phyloP scores from a whole-genome alignment of 2,329 filamentous ascomycete species.

The Aspergillus neotritici region DNA sequence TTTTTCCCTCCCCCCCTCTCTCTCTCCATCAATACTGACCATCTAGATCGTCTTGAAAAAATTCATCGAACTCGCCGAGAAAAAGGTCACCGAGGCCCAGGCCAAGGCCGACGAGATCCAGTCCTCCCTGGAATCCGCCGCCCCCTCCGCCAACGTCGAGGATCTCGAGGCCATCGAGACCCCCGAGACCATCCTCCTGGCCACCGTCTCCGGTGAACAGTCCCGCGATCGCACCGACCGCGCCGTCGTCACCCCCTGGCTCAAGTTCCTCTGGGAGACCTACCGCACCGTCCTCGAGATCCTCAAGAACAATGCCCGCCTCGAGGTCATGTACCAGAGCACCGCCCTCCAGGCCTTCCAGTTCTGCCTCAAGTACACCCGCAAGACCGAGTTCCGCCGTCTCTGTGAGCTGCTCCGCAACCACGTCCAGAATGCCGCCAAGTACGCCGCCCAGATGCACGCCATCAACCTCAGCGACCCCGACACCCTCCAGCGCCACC shows the following conservation, averaged over 20 bases:
- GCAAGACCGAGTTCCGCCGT: slow-evolving; percentile 98
- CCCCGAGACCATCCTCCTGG: slow-evolving; percentile 93
- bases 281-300: slow-evolving; percentile 98
- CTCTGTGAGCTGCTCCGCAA: slow-evolving; percentile 97
- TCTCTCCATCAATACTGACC: no score
- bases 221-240: slow-evolving; percentile 95
- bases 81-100: slow-evolving; percentile 94
- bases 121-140: slow-evolving; percentile 71
- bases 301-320: slow-evolving; percentile 94
- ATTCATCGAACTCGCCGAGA: slow-evolving; percentile 94
- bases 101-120: slow-evolving; percentile 94
- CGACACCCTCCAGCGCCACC: slow-evolving; percentile 91
- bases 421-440: slow-evolving; percentile 97
- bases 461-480: slow-evolving; percentile 98
- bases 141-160: slow-evolving; percentile 70
- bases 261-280: slow-evolving; percentile 99
- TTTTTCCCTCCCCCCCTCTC: slow-evolving; percentile 6
- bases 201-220: slow-evolving; percentile 96
- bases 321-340: slow-evolving; percentile 97
- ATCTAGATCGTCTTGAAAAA: slow-evolving; percentile 89
- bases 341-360: slow-evolving; percentile 98
- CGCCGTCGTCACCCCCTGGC: slow-evolving; percentile 96
- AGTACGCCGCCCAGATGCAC: slow-evolving; percentile 98
- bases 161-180: slow-evolving; percentile 97
- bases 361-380: slow-evolving; percentile 95